A percentile compares a stretch with the other conserved stretches of the same genome.
phyloP scores from a whole-genome alignment of 2,329 filamentous ascomycete genomes.

The Claviceps pazoutovae region DNA sequence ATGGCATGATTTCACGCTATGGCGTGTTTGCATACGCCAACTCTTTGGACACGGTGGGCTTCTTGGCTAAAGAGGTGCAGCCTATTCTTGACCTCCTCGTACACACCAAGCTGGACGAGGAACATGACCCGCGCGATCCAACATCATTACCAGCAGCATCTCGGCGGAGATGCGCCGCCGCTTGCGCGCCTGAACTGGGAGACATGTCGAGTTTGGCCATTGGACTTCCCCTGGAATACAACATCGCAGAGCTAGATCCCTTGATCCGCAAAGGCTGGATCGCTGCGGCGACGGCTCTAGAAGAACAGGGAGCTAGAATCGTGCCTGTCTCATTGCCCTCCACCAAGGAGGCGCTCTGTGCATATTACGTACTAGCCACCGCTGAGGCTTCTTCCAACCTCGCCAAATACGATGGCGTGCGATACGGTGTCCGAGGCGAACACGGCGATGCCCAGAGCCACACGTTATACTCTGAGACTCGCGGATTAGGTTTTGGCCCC shows the following conservation, averaged over 20 bases:
- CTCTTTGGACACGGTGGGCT: conserved; percentile 78
- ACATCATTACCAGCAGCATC: conserved; percentile 50
- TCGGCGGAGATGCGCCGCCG: conserved; percentile 32
- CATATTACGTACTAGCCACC: conserved; percentile 91
- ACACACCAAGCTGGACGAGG: conserved; percentile 31
- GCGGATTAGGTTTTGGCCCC: conserved; percentile 61
- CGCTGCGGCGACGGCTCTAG: conserved; percentile 43
- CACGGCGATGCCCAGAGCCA: conserved; percentile 40
- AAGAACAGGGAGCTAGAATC: conserved; percentile 52
- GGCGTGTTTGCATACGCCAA: conserved; percentile 88
- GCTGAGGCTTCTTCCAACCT: conserved; percentile 94
- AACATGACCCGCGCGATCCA: conserved; percentile 57
- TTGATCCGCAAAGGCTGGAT: conserved; percentile 58
- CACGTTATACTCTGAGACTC: conserved; percentile 63
- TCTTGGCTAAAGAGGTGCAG: conserved; percentile 46
- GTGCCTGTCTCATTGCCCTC: conserved; percentile 68
- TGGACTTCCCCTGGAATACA: conserved; percentile 64
- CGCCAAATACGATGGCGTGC: conserved; percentile 92
- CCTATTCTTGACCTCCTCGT: conserved; percentile 37
- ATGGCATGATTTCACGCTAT: conserved; percentile 72
- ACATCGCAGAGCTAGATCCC: conserved; percentile 65
- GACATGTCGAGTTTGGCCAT: conserved; percentile 28
- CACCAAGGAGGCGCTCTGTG: conserved; percentile 73
- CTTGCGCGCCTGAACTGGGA: conserved; percentile 11
- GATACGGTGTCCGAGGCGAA: conserved; percentile 56